These are phyloP conservation scores for Colletotrichum tanaceti DNA, from an alignment of 2,329 filamentous ascomycete species.

Conservation along the genomic window DNA sequence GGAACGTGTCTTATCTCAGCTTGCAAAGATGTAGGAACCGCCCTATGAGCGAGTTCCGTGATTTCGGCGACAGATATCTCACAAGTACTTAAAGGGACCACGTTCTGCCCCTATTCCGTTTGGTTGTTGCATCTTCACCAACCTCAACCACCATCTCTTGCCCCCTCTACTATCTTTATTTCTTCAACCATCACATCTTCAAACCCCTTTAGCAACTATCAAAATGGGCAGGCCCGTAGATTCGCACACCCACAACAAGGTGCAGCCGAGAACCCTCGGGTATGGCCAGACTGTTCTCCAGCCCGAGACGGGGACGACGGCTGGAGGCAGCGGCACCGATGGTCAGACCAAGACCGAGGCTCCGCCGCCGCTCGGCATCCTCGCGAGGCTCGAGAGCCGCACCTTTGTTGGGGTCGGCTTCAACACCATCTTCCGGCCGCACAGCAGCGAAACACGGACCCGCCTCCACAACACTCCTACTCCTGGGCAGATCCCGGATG, in stretches of 20 bases:
- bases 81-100: neutral
- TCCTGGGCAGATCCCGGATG: constrained; percentile 5
- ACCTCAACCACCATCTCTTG: no score
- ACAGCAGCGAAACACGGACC: constrained; percentile 44
- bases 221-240: constrained; percentile 2
- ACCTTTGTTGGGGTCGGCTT: constrained; percentile 50
- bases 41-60: neutral
- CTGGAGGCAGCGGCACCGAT: neutral
- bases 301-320: no score
- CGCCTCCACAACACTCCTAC: constrained; percentile 31
- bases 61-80: no score
- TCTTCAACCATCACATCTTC: no score
- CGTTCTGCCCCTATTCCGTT: no score
- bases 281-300: constrained; percentile 15
- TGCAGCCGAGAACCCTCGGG: neutral
- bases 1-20: neutral
- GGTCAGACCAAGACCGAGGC: neutral
- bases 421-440: constrained; percentile 54
- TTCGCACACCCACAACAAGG: no score
- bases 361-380: constrained; percentile 40
- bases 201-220: neutral
- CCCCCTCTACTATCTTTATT: no score
- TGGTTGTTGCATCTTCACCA: neutral
- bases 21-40: neutral
- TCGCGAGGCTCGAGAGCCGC: constrained; percentile 44